phyloP scores from a whole-genome alignment of 176 grass and related monocot species.

The Zoysia japonica region DNA sequence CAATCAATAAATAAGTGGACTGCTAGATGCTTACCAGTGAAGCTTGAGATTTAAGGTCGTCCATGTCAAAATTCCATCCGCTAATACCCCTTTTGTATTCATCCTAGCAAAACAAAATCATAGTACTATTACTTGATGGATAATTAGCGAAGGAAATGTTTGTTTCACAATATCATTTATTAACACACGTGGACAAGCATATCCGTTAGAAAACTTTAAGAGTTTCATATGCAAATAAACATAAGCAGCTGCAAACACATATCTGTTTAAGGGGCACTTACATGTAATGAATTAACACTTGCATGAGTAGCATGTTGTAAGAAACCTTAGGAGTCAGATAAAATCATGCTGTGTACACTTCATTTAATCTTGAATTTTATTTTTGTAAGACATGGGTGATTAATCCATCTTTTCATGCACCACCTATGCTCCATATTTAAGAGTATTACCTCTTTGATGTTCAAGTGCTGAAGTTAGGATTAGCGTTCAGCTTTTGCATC shows the following conservation, averaged over 20 bases:
- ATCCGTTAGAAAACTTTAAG: background rate
- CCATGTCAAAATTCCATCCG: conserved; percentile 90
- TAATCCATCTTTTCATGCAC: background rate
- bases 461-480: background rate
- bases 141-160: conserved; percentile 17
- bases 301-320: conserved; percentile 1
- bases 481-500: background rate
- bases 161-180: background rate
- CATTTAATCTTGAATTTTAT: background rate
- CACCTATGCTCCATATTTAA: background rate
- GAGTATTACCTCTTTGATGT: background rate
- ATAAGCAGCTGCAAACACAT: background rate
- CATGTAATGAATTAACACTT: background rate
- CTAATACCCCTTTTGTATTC: conserved; percentile 99
- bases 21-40: conserved; percentile 57
- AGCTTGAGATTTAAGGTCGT: conserved; percentile 91
- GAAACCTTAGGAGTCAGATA: conserved; percentile 8
- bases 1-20: conserved; percentile 17
- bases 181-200: background rate
- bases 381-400: background rate
- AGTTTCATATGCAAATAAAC: background rate
- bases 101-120: conserved; percentile 55
- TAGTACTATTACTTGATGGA: conserved; percentile 16
- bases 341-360: background rate
- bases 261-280: background rate